phyloP scores from a whole-genome alignment of 2,329 filamentous ascomycete genomes.

The Colletotrichum echinochloae region DNA sequence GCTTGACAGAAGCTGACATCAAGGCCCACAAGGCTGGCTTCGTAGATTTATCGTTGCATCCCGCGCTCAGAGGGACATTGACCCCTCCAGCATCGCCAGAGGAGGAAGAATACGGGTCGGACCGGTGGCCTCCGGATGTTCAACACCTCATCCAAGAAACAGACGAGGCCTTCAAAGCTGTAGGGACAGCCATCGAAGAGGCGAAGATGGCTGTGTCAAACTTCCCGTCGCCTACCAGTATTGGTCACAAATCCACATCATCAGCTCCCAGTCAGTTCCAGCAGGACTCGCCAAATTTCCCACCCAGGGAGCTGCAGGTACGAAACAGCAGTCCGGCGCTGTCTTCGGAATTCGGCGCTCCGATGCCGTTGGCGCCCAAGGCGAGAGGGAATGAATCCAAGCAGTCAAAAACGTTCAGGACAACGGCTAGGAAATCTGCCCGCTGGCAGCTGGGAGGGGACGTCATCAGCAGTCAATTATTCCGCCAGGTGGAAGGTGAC shows the following conservation, averaged over 20 bases:
- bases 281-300: slow-evolving; percentile 15
- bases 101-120: slow-evolving; percentile 26
- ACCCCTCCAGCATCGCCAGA: slow-evolving; percentile 19
- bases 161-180: slow-evolving; percentile 62
- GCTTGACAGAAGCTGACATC: slow-evolving; percentile 16
- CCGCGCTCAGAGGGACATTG: slow-evolving; percentile 20
- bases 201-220: slow-evolving; percentile 48
- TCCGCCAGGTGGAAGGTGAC: slow-evolving; percentile 67
- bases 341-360: slow-evolving; percentile 47
- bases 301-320: slow-evolving; percentile 42
- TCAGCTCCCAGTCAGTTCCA: slow-evolving; percentile 40
- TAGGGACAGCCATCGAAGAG: slow-evolving; percentile 56
- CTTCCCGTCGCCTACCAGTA: slow-evolving; percentile 10
- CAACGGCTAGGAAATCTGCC: slow-evolving; percentile 50
- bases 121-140: slow-evolving; percentile 52
- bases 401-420: slow-evolving; percentile 46
- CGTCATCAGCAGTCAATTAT: slow-evolving; percentile 65
- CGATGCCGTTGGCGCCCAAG: slow-evolving; percentile 49
- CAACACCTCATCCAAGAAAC: slow-evolving; percentile 62
- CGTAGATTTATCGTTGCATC: slow-evolving; percentile 20
- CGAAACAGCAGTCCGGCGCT: slow-evolving; percentile 43
- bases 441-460: slow-evolving; percentile 68
- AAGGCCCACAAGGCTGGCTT: slow-evolving; percentile 27
- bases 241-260: not conserved
- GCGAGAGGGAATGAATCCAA: slow-evolving; percentile 57